phyloP scores from a whole-genome alignment of 768 basidiomycete species.

The Nidularia pulvinata region DNA sequence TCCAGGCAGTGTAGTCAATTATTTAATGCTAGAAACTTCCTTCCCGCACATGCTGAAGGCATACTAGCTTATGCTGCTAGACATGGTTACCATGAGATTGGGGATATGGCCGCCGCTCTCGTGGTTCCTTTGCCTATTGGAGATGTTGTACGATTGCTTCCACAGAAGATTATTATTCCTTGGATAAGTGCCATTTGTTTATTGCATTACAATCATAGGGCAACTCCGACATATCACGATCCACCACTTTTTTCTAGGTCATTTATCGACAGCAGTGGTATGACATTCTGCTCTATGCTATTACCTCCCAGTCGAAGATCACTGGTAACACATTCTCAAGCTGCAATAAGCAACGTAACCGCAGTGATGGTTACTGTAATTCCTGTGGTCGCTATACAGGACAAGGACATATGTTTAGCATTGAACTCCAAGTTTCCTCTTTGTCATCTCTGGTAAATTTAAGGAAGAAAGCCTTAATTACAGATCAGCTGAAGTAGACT shows the following conservation, averaged over 20 bases:
- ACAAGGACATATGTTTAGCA: no score
- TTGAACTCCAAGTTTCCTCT: no score
- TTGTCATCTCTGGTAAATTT: no score
- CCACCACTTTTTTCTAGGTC: neutral
- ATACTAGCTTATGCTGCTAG: constrained; percentile 6
- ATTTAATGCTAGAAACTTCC: neutral
- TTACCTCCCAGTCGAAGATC: no score
- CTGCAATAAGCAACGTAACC: no score
- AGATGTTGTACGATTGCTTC: constrained; percentile 2
- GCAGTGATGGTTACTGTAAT: no score
- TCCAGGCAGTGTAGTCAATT: neutral
- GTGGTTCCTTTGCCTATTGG: constrained; percentile 3
- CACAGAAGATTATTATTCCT: neutral
- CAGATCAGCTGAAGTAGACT: no score
- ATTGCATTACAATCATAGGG: neutral
- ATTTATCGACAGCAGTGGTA: neutral
- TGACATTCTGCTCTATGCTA: no score
- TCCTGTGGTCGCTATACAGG: no score
- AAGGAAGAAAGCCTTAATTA: no score
- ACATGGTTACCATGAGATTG: constrained; percentile 7
- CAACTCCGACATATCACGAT: neutral
- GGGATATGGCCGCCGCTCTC: constrained; percentile 5
- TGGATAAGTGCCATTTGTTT: constrained; percentile 8
- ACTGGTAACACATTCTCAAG: no score
- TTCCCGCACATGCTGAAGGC: neutral